Evolutionary conservation across 148 eudicot genomes (phyloP), one percentile per base, ranked within the genome.

Genomic region (Arctostaphylos glauca): DNA sequence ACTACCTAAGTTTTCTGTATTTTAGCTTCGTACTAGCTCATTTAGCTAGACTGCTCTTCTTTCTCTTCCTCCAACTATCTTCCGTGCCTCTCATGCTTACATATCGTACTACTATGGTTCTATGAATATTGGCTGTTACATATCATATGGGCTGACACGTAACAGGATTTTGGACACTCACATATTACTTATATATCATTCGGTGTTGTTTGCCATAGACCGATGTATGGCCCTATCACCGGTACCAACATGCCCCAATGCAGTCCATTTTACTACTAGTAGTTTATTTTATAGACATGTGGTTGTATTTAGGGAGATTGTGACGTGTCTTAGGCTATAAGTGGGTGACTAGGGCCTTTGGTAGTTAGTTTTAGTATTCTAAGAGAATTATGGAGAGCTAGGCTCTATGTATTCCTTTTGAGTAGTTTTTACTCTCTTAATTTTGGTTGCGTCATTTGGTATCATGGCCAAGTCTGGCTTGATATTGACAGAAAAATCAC

Each of bases 31-130:
- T 59, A 7, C 66, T 19, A 23, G 23, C 66, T 59, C 66, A 19
- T 59, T 59, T 56, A 59, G 66, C 19, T 59, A 62, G 68, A 62
- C 68, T 62, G 68, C 68, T 21, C 68, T 38, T 21, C 68, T 62
- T 19, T 59, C 68, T 62, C 68, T 62, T 62, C 38, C 68, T 62
- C 38, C 23, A 9, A 14, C 38, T 62, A 38, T 62, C 38, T 23
- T 13, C 23, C 23, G 38, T 31, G 23, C 23, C 68, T 23, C 10
- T 38, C 68, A 21, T 23, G 38, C 38, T 9, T 62, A 62, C 68
- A 62, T 62, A 62, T 62, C 41, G 10, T 21, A 62, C 14, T 14
- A 23, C 68, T 5, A 21, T 62, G 38, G 9, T 62, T 62, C 38
- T 21, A 21, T 21, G 2, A 4, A 60, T n/a, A 38, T 23, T 62